phyloP scores from a whole-genome alignment of 208 protist genomes.

The Trypanosomatidae sp. region DNA sequence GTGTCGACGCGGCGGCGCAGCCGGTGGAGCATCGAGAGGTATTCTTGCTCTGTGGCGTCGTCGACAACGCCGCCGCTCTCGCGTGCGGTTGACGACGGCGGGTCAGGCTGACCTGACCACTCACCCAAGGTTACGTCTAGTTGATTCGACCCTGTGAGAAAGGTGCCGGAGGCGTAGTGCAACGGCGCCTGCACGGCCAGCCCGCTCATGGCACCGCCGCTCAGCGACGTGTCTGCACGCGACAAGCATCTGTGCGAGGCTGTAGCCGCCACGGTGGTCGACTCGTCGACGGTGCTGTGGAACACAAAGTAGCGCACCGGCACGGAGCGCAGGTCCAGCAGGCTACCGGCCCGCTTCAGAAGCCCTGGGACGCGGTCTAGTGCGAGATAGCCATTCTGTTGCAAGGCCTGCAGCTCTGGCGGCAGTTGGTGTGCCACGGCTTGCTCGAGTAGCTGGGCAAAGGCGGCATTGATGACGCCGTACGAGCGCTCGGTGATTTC shows the following conservation, averaged over 20 bases:
- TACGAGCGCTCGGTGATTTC: constrained; percentile 68
- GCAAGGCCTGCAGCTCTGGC: constrained; percentile 45
- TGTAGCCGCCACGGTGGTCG: constrained; percentile 2
- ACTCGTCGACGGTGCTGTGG: constrained; percentile 62
- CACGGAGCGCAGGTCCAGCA: constrained; percentile 61
- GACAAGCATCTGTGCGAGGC: constrained; percentile 1
- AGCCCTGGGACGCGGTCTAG: constrained; percentile 67
- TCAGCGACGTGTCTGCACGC: background rate
- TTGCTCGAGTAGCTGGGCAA: constrained; percentile 64
- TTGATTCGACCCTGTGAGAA: constrained; percentile 53
- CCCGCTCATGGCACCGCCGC: background rate
- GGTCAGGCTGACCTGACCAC: constrained; percentile 55
- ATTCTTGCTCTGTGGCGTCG: constrained; percentile 68
- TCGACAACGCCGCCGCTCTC: constrained; percentile 20
- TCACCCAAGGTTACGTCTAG: constrained; percentile 66
- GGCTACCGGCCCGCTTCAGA: constrained; percentile 50
- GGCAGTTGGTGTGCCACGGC: constrained; percentile 48
- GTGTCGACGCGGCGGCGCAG: constrained; percentile 49
- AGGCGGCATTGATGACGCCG: constrained; percentile 60
- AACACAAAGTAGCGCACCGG: constrained; percentile 85
- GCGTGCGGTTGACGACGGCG: constrained; percentile 23
- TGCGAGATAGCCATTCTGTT: constrained; percentile 68
- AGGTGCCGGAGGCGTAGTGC: constrained; percentile 45
- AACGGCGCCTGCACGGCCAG: constrained; percentile 23
- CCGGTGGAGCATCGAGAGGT: constrained; percentile 73